Evolutionary conservation across 345 rosid genomes (phyloP), one percentile per base, ranked within the genome.

Genomic region (Syzygium jambos): DNA sequence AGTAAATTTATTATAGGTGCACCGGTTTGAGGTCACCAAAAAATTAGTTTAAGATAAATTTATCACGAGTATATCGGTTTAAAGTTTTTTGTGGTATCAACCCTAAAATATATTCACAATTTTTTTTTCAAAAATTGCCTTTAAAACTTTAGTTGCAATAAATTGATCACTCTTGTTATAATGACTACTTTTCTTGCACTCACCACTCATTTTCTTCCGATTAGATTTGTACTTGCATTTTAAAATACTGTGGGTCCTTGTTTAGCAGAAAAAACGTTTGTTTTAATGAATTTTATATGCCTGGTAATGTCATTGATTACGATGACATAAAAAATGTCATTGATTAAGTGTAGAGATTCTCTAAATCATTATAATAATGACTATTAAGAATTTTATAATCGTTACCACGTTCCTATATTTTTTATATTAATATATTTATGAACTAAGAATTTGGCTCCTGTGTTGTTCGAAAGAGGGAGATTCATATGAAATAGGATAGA

Each of bases 1-100:
- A 38, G 41, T 38, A 38, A 38, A 38, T 38, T 38, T 38, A 3
- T 38, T 38, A 3, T 3, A 38, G 41, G 41, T 38, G 4, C 41
- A 38, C 41, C 41, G 41, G 4, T 38, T 38, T 38, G 41, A 38
- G 41, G 0, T 57, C 0, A n/a, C 25, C 0, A 57, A 4, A 57
- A 2, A 57, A 57, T 0, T 56, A 56, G 0, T 53, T 53, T 53
- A 0, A 1, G 22, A 0, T 53, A 17, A 53, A 53, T 53, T 53
- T 53, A 5, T 6, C 56, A 6, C 0, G 3, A 16, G 22, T 49
- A 49, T 57, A 0, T 0, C 0, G 4, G 0, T 25, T 25, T 57
- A 11, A 14, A 57, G 63, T 25, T 25, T 25, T 57, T 0, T 12
- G 2, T 10, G 1, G 0, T 25, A 57, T 57, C 4, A 23, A 0